These are phyloP conservation scores for Jacaranda mimosifolia DNA, from an alignment of 257 asterid species.

Conservation along the genomic window DNA sequence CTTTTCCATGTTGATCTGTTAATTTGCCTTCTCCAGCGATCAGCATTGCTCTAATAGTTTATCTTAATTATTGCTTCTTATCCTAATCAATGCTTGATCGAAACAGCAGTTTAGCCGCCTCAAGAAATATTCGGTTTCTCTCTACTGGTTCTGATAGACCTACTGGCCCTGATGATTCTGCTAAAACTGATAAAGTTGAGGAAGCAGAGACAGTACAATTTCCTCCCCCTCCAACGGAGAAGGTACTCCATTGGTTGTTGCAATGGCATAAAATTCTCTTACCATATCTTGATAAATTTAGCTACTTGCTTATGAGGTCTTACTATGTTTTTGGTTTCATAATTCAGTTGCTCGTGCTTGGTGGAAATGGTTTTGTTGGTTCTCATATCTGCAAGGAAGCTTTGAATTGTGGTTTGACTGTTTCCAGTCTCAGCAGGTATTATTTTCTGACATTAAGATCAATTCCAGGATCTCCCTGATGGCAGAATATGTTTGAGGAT, in stretches of 20 bases:
- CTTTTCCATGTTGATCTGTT: neutral
- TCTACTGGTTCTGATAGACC: slow-evolving; percentile 58
- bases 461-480: slow-evolving; percentile 15
- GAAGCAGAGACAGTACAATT: slow-evolving; percentile 85
- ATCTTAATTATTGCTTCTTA: slow-evolving; percentile 4
- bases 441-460: slow-evolving; percentile 20
- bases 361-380: slow-evolving; percentile 98
- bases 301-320: slow-evolving; percentile 18
- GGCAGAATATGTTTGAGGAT: slow-evolving; percentile 10
- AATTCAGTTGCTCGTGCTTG: slow-evolving; percentile 90
- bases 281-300: slow-evolving; percentile 3
- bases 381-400: slow-evolving; percentile 97
- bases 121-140: slow-evolving; percentile 61
- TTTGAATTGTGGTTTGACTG: slow-evolving; percentile 69
- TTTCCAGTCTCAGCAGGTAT: slow-evolving; percentile 96
- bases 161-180: slow-evolving; percentile 49
- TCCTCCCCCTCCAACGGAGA: slow-evolving; percentile 88
- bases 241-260: slow-evolving; percentile 57
- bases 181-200: slow-evolving; percentile 64
- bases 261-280: slow-evolving; percentile 10
- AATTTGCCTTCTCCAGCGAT: slow-evolving; percentile 6
- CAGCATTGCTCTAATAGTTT: neutral
- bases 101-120: slow-evolving; percentile 48
- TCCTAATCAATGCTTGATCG: slow-evolving; percentile 9
- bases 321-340: slow-evolving; percentile 16